A percentile compares a stretch with the other conserved stretches of the same genome.
These are phyloP conservation scores for Piloderma croceum DNA, from an alignment of 768 basidiomycete species.

Conservation along the genomic window DNA sequence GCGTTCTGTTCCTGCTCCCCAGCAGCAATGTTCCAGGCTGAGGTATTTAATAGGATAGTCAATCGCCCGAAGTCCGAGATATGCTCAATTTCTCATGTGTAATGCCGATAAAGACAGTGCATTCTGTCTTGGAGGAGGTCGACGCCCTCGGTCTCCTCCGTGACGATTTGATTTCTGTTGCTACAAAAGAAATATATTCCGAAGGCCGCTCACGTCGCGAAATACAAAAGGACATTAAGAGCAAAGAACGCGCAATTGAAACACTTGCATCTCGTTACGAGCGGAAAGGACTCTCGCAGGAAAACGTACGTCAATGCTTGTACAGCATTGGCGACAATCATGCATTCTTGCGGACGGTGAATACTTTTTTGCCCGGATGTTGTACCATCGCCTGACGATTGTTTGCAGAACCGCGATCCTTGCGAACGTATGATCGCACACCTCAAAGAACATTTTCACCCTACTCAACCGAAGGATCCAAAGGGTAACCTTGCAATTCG, in stretches of 20 bases:
- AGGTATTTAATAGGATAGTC: slow-evolving; percentile 60
- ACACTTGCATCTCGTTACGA: slow-evolving; percentile 60
- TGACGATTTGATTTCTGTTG: slow-evolving; percentile 68
- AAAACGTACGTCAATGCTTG: slow-evolving; percentile 68
- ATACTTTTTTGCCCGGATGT: neutral
- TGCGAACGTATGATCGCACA: slow-evolving; percentile 80
- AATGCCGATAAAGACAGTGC: slow-evolving; percentile 69
- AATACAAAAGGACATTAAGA: slow-evolving; percentile 79
- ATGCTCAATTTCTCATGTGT: slow-evolving; percentile 77
- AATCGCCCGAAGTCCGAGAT: slow-evolving; percentile 75
- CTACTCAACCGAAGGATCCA: slow-evolving; percentile 58
- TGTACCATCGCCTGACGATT: too few relatives aligned
- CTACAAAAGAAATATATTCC: slow-evolving; percentile 78
- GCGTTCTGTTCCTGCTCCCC: slow-evolving; percentile 11
- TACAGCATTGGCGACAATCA: slow-evolving; percentile 91
- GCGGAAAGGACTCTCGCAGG: slow-evolving; percentile 52
- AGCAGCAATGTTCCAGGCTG: slow-evolving; percentile 3
- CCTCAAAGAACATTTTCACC: slow-evolving; percentile 72
- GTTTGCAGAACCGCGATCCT: slow-evolving; percentile 84
- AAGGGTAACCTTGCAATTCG: slow-evolving; percentile 73
- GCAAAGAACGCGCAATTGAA: slow-evolving; percentile 82
- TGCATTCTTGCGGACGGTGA: too few relatives aligned
- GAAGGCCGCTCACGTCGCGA: slow-evolving; percentile 67
- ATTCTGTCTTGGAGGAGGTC: slow-evolving; percentile 58
- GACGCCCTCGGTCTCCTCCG: slow-evolving; percentile 64